Conservation (phyloP, 2,329 filamentous ascomycete species). For the Sporothrix dimorphospora region DNA sequence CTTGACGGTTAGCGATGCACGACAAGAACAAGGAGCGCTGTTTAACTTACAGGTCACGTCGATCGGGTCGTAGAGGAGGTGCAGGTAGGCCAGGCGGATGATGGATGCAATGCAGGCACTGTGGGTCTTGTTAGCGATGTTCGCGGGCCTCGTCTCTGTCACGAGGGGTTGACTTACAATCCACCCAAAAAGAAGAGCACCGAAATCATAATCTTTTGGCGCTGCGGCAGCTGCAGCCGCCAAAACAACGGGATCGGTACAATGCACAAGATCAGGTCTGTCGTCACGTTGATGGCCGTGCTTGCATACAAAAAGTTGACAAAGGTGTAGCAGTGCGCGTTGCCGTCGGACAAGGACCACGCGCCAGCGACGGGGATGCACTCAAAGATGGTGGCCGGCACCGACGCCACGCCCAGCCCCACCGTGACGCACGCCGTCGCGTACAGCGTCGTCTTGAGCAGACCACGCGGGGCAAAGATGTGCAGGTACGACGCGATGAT, state of each 20-base stretch:
- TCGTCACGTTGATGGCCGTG: slow-evolving; percentile 38
- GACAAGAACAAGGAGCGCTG: neutral
- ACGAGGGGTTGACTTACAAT: no score
- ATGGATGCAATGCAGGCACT: slow-evolving; percentile 38
- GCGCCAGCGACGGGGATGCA: slow-evolving; percentile 38
- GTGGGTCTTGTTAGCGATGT: neutral
- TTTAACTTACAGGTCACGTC: slow-evolving; percentile 41
- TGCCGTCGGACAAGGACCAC: slow-evolving; percentile 37
- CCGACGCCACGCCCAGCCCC: slow-evolving; percentile 36
- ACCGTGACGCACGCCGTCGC: slow-evolving; percentile 40
- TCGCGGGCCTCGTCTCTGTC: no score
- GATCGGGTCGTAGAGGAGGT: slow-evolving; percentile 33
- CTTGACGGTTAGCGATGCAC: slow-evolving; percentile 30
- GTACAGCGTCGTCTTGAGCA: slow-evolving; percentile 38
- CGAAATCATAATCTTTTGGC: slow-evolving; percentile 38
- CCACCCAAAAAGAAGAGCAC: slow-evolving; percentile 39
- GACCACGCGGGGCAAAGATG: slow-evolving; percentile 40
- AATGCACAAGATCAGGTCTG: slow-evolving; percentile 39
- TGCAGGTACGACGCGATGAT: slow-evolving; percentile 39
- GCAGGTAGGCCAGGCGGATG: slow-evolving; percentile 37
- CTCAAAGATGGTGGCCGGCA: slow-evolving; percentile 39
- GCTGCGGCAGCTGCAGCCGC: slow-evolving; percentile 37
- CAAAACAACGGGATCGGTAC: slow-evolving; percentile 40
- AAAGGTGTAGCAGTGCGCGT: slow-evolving; percentile 37
- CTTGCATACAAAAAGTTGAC: slow-evolving; percentile 38